These are phyloP conservation scores for Metschnikowia aberdeeniae DNA, from an alignment of 805 yeast species.

Conservation along the genomic window DNA sequence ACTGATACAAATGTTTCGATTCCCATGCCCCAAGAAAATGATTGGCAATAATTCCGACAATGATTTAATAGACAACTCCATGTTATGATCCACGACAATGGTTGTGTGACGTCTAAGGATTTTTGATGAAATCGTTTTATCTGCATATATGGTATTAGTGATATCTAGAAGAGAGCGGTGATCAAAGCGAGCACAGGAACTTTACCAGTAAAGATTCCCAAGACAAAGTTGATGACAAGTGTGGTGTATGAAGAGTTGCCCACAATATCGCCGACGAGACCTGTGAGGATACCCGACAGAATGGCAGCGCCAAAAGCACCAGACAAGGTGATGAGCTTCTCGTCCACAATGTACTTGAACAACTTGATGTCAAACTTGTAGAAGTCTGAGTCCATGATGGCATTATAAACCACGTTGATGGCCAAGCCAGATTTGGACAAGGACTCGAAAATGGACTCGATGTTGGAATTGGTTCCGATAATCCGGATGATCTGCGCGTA, in stretches of 20 bases:
- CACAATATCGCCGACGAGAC: slow-evolving; percentile 11
- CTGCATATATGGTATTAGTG: background rate
- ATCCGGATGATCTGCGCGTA: slow-evolving; percentile 16
- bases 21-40: too few relatives aligned
- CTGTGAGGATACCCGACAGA: slow-evolving; percentile 13
- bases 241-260: slow-evolving; percentile 12
- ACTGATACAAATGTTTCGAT: too few relatives aligned
- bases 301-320: slow-evolving; percentile 11
- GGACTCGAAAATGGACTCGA: slow-evolving; percentile 19
- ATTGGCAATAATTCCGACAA: too few relatives aligned
- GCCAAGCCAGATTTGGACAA: slow-evolving; percentile 23
- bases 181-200: slow-evolving; percentile 12
- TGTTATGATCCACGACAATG: too few relatives aligned
- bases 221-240: slow-evolving; percentile 12
- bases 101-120: too few relatives aligned
- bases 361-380: slow-evolving; percentile 19
- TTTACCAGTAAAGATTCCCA: slow-evolving; percentile 12
- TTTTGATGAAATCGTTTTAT: too few relatives aligned
- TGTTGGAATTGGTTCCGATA: slow-evolving; percentile 17
- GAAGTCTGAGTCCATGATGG: slow-evolving; percentile 16
- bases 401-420: slow-evolving; percentile 16
- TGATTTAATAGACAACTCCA: too few relatives aligned
- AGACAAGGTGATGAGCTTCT: slow-evolving; percentile 13
- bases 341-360: slow-evolving; percentile 13
- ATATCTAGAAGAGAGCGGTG: slow-evolving; percentile 4